Evolutionary conservation across 495 filamentous ascomycete genomes (phyloP), one percentile per base, ranked within the genome.

Genomic region (Hyaloscypha variabilis): DNA sequence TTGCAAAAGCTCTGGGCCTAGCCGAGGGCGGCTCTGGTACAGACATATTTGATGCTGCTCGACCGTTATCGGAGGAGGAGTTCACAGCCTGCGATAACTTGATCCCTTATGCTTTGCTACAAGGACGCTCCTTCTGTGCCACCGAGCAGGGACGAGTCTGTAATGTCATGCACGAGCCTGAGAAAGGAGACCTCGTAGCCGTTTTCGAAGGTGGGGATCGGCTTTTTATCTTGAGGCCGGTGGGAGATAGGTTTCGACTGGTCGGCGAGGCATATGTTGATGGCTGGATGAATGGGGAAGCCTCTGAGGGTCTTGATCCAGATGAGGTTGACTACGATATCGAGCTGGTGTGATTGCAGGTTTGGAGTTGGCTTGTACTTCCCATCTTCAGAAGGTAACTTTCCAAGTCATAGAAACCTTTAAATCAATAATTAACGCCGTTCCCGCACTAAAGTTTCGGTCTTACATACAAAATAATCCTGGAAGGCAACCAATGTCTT

Each of bases 281-380:
- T 17, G 39, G 39, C 39, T 68, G 62, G 54, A 59, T 64, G 39
- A 28, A 25, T 2, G 39, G 60, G 8, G 46, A 64, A 13, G 58
- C 60, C 3, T 59, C 52, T 52, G 24, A 51, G 13, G 39, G 42
- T n/a, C 11, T 62, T 36, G 30, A 36, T 11, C 39, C 59, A 6
- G 39, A 62, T 14, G 23, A 62, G 39, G 59, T 62, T 3, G 59
- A 62, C 30, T 28, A 57, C 1, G 54, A 57, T 28, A 57, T 57
- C 24, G 54, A 57, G 54, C 13, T 57, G 26, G 31, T 57, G 3
- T 57, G 54, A 57, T 34, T n/a, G n/a, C n/a, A n/a, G n/a, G n/a
- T n/a, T n/a, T n/a, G n/a, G n/a, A n/a, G n/a, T n/a, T n/a, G n/a
- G n/a, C n/a, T n/a, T n/a, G n/a, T n/a, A n/a, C n/a, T n/a, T n/a